Evolutionary conservation across 345 rosid genomes (phyloP), one percentile per base, ranked within the genome.

Genomic region (Citrus trifoliata): DNA sequence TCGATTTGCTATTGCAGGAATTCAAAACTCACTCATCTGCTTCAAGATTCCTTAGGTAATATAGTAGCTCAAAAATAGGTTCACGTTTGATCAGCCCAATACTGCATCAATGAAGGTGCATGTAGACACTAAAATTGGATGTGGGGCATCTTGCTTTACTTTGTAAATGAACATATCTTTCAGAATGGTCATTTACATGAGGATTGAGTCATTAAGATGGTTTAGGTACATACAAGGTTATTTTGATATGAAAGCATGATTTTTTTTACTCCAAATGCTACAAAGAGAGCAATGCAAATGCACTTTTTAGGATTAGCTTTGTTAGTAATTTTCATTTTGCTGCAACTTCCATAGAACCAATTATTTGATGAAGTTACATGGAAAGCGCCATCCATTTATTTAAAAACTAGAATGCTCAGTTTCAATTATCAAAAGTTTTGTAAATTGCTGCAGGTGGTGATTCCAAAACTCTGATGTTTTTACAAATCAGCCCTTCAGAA

Each of bases 401-500:
- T 24, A 10, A 9, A 69, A 70, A 53, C 6, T 58, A 22, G 16
- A 40, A 28, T 69, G 40, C 27, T 40, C 32, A 59, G 27, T 13
- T 13, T 30, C 5, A 9, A 59, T 24, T 1, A 18, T 64, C 53
- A 7, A 35, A 79, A 13, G 30, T 25, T n/a, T 66, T 76, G 19
- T 32, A 28, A 58, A 72, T 22, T 21, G 38, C 73, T 77, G 65
- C 75, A 87, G 90, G 88, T 19, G 90, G 87, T 53, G 88, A 83
- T 55, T 85, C 88, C 3, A 87, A 87, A 80, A 83, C 83, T 25
- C 40, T 87, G 73, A 87, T 87, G 88, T 85, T 87, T 68, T 76
- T 87, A 35, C 90, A 87, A 83, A 82, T 87, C 48, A 85, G 87
- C 80, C 90, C 88, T 70, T 81, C 82, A 3, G 85, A 83, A 35